Conservation (phyloP, 768 basidiomycete species). For the Cystoderma amianthinum region DNA sequence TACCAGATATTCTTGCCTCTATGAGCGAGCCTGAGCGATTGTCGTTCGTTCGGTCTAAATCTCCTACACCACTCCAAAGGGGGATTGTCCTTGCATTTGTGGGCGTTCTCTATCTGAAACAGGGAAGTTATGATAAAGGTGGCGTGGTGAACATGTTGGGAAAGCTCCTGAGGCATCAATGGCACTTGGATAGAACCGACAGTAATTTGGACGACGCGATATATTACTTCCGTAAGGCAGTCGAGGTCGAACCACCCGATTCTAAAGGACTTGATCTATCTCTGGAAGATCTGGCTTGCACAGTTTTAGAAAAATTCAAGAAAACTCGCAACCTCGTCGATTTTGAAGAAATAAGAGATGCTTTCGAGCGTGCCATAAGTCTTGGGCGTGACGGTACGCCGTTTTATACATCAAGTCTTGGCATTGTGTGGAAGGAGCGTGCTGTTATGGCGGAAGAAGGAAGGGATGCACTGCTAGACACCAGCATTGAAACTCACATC, state of each 20-base stretch:
- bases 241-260: neutral
- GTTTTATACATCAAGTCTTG: neutral
- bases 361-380: neutral
- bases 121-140: neutral
- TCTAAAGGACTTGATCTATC: neutral
- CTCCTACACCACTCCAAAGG: neutral
- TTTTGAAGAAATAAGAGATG: neutral
- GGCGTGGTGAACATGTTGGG: neutral
- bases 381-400: neutral
- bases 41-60: neutral
- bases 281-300: conserved; percentile 1
- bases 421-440: neutral
- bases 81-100: neutral
- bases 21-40: neutral
- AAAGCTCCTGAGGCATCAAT: neutral
- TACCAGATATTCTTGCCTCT: neutral
- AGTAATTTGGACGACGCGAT: neutral
- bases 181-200: neutral
- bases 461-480: neutral
- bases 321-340: neutral
- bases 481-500: neutral
- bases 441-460: neutral
- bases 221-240: neutral
- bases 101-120: neutral
- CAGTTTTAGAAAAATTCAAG: neutral